These are phyloP conservation scores for Conticribra guillardii DNA, from an alignment of 108 stramenopile genomes.

Conservation along the genomic window DNA sequence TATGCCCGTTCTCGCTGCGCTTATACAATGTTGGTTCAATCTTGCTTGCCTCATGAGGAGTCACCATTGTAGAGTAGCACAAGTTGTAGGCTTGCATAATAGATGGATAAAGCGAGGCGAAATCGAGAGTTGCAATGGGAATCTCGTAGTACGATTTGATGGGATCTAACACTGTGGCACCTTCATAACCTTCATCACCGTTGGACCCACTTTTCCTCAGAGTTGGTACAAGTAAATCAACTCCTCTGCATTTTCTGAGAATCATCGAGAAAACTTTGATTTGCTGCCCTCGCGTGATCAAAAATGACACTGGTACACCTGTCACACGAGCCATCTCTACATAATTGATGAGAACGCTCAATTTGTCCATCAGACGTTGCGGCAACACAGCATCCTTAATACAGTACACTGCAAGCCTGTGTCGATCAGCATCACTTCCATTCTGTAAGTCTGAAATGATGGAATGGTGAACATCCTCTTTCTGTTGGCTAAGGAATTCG, in stretches of 20 bases:
- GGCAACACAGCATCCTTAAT: conserved; percentile 97
- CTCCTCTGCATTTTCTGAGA: conserved; percentile 91
- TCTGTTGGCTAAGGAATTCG: conserved; percentile 97
- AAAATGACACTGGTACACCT: conserved; percentile 95
- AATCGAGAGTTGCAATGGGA: conserved; percentile 99
- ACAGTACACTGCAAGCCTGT: conserved; percentile 98
- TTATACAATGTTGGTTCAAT: conserved; percentile 81
- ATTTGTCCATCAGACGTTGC: conserved; percentile 96
- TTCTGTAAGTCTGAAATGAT: conserved; percentile 98
- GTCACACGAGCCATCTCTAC: conserved; percentile 99
- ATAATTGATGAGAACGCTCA: conserved; percentile 98
- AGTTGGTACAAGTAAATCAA: conserved; percentile 93
- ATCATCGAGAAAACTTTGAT: conserved; percentile 99
- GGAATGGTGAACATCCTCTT: conserved; percentile 99
- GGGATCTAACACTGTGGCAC: conserved; percentile 98
- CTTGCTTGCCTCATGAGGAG: conserved; percentile 68
- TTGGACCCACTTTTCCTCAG: conserved; percentile 77
- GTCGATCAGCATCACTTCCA: conserved; percentile 97
- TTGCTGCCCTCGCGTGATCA: conserved; percentile 98
- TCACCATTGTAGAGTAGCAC: conserved; percentile 96
- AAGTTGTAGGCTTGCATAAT: conserved; percentile 99
- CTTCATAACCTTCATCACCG: conserved; percentile 93
- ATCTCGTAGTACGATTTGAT: conserved; percentile 97
- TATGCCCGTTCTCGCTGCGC: conserved; percentile 91
- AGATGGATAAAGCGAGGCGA: conserved; percentile 98